Conservation (phyloP, 208 protist genomes). For the Wallacemonas sp. region DNA sequence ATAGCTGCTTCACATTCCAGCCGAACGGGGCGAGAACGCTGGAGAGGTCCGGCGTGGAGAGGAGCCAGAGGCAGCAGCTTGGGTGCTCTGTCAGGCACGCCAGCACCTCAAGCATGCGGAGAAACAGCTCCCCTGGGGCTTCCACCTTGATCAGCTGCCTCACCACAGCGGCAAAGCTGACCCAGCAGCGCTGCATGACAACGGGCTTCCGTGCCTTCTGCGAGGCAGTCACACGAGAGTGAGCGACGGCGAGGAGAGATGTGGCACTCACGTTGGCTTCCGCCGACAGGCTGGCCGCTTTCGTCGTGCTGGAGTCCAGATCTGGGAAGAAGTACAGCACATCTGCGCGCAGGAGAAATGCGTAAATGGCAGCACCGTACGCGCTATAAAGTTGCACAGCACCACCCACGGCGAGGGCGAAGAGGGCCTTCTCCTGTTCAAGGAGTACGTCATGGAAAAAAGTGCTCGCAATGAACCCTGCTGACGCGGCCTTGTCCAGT, state of each 20-base stretch:
- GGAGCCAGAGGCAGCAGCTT: slow-evolving; percentile 26
- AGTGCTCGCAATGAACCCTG: slow-evolving; percentile 26
- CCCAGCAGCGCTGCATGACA: slow-evolving; percentile 44
- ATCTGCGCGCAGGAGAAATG: slow-evolving; percentile 50
- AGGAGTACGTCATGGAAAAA: slow-evolving; percentile 54
- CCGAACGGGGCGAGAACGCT: slow-evolving; percentile 26
- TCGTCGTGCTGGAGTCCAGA: neutral
- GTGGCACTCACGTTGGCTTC: neutral
- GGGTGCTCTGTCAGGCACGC: slow-evolving; percentile 18
- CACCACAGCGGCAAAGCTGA: slow-evolving; percentile 34
- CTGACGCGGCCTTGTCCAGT: slow-evolving; percentile 42
- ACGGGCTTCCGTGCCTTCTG: neutral
- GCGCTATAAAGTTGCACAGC: slow-evolving; percentile 28
- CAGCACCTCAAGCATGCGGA: slow-evolving; percentile 22
- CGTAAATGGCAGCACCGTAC: slow-evolving; percentile 39
- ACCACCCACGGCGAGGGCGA: slow-evolving; percentile 42
- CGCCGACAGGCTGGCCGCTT: neutral
- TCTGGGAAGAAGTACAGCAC: slow-evolving; percentile 26
- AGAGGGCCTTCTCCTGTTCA: slow-evolving; percentile 39
- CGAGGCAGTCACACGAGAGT: neutral
- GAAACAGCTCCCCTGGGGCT: slow-evolving; percentile 11
- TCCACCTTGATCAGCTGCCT: slow-evolving; percentile 8
- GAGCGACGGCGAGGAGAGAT: neutral
- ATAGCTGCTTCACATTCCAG: slow-evolving; percentile 30
- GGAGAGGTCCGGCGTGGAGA: slow-evolving; percentile 25